Conservation (phyloP, 768 basidiomycete genomes). For the Serendipita sp. region DNA sequence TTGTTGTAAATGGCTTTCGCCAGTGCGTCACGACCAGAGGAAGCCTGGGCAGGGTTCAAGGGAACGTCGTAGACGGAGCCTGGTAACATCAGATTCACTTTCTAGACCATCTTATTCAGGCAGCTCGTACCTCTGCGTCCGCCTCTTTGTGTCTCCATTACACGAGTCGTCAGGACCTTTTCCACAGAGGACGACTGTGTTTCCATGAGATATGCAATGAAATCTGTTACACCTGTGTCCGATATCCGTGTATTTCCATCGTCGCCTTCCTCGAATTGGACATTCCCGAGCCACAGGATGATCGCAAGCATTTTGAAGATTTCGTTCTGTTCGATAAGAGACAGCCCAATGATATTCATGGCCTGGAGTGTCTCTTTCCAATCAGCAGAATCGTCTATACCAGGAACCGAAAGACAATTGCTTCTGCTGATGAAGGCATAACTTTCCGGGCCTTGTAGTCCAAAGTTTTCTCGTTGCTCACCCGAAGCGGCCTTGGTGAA, state of each 20-base stretch:
- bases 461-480: slow-evolving; percentile 84
- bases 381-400: slow-evolving; percentile 79
- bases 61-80: slow-evolving; percentile 92
- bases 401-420: slow-evolving; percentile 79
- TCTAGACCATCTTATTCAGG: neutral
- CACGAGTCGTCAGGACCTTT: slow-evolving; percentile 69
- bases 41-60: slow-evolving; percentile 80
- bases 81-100: slow-evolving; percentile 9
- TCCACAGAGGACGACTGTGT: slow-evolving; percentile 61
- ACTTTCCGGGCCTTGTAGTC: slow-evolving; percentile 87
- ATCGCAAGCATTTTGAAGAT: slow-evolving; percentile 88
- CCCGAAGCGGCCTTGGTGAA: slow-evolving; percentile 90
- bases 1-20: slow-evolving; percentile 97
- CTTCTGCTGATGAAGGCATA: slow-evolving; percentile 89
- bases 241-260: slow-evolving; percentile 72
- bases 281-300: slow-evolving; percentile 92
- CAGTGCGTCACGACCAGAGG: slow-evolving; percentile 76
- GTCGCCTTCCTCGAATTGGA: slow-evolving; percentile 75
- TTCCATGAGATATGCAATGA: slow-evolving; percentile 89
- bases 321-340: slow-evolving; percentile 66
- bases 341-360: slow-evolving; percentile 87
- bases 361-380: slow-evolving; percentile 82
- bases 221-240: slow-evolving; percentile 84
- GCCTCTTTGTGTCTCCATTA: slow-evolving; percentile 86
- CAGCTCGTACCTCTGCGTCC: slow-evolving; percentile 53